Conservation (phyloP, 2,329 filamentous ascomycete genomes). For the Xylaria hypoxylon region DNA sequence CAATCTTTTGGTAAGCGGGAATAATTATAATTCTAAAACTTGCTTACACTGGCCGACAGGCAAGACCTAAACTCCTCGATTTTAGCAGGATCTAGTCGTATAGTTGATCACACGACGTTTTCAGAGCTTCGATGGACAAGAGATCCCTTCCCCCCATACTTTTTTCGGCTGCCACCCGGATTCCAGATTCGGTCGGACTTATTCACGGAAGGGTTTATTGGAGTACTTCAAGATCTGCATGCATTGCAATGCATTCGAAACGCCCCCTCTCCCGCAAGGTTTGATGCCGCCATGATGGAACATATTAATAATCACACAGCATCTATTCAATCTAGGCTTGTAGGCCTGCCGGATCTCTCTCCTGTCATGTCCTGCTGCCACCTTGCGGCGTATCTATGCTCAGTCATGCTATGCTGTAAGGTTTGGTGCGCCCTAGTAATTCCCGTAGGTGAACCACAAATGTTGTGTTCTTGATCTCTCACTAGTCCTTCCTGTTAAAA, state of each 20-base stretch:
- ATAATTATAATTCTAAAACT: not conserved
- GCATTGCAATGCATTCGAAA: constrained; percentile 56
- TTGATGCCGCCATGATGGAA: constrained; percentile 47
- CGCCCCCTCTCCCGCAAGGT: constrained; percentile 20
- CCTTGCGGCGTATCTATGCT: constrained; percentile 57
- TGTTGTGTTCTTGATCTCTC: not conserved
- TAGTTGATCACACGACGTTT: constrained; percentile 57
- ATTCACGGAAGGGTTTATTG: constrained; percentile 50
- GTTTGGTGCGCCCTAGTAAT: constrained; percentile 55
- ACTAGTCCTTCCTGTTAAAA: not conserved
- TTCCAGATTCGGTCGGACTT: constrained; percentile 47
- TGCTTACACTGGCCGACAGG: constrained; percentile 47
- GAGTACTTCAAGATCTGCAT: constrained; percentile 54
- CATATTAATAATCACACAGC: constrained; percentile 56
- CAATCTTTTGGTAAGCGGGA: constrained; percentile 56
- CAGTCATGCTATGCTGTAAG: constrained; percentile 56
- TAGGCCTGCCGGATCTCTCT: constrained; percentile 41
- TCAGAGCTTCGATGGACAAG: constrained; percentile 56
- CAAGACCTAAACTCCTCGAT: constrained; percentile 58
- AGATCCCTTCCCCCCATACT: constrained; percentile 48
- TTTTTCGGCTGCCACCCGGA: constrained; percentile 52
- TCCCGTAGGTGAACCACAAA: constrained; percentile 51
- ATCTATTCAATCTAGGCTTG: constrained; percentile 57
- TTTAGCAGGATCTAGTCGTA: constrained; percentile 54
- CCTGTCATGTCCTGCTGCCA: constrained; percentile 51